Evolutionary conservation across 768 basidiomycete genomes (phyloP).

Genomic region (Chalciporus pseudorubinellus): DNA sequence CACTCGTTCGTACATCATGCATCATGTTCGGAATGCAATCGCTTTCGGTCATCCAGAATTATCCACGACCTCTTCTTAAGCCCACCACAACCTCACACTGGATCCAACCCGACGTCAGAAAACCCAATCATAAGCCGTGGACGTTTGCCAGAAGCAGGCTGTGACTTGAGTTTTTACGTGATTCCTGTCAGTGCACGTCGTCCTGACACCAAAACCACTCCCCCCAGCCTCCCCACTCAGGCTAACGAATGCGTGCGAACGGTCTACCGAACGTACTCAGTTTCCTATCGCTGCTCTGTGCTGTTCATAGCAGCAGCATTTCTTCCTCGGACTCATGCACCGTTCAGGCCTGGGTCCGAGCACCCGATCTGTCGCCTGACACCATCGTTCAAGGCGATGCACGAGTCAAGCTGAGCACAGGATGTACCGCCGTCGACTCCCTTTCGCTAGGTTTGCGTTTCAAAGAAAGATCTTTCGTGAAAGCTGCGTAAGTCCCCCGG

Average conservation of each 20-base stretch:
- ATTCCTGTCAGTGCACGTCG: too few relatives aligned
- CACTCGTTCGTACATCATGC: constrained; percentile 27
- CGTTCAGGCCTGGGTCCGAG: constrained; percentile 15
- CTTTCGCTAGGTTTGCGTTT: constrained; percentile 12
- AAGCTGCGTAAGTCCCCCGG: constrained; percentile 2
- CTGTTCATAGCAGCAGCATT: not conserved
- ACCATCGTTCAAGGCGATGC: constrained; percentile 10
- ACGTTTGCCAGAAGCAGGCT: too few relatives aligned
- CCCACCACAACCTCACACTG: too few relatives aligned
- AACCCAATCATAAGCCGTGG: too few relatives aligned
- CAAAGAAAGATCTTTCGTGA: constrained; percentile 21
- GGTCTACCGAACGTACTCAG: not conserved
- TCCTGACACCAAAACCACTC: too few relatives aligned
- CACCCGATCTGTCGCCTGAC: constrained; percentile 16
- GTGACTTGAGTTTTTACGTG: too few relatives aligned
- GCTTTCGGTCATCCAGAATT: constrained; percentile 46
- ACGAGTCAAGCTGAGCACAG: constrained; percentile 16
- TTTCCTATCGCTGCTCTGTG: constrained; percentile 2
- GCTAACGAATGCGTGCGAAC: not conserved
- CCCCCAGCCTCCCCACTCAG: too few relatives aligned
- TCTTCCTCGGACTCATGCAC: not conserved
- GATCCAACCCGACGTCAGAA: too few relatives aligned
- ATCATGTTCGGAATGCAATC: constrained; percentile 28
- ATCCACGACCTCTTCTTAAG: constrained; percentile 50
- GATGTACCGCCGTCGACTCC: constrained; percentile 7